Base-by-base conservation (phyloP, 176 grass and related monocot genomes). In the Paspalum vaginatum region DNA sequence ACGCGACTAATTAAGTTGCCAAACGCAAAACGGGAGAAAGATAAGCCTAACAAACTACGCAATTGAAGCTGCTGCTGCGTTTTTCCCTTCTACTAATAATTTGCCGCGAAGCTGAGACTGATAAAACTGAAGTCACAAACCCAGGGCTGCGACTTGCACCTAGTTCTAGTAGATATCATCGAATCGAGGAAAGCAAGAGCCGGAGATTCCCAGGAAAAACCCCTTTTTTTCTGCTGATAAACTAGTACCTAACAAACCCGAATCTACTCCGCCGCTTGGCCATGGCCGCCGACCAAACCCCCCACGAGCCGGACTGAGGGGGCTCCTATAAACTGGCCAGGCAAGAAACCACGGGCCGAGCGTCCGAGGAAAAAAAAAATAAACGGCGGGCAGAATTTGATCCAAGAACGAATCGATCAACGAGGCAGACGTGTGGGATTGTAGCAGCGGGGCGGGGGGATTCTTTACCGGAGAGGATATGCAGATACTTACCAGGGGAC, bases 201-300 rank as follows among this genome's bases (percentile, higher is more conserved):
- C 1, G 12, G 38, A 53, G n/a, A 55, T 13, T 44, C 21, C 41
- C 63, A 1, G 21, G n/a, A n/a, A n/a, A n/a, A 27, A 20, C 1
- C 32, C 6, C 26, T 15, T 32, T 48, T 25, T 16, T 22, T 46
- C 21, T 22, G 56, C 22, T 1, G 57, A 43, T 44, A 32, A n/a
- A n/a, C n/a, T n/a, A n/a, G n/a, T 88, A 89, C 82, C 87, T 80
- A 68, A 61, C 44, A 26, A 75, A 71, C 18, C 55, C 27, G 51
- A 85, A 89, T 46, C 39, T 80, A 27, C 70, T 56, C 58, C 70
- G 71, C 17, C 82, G 55, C 87, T 63, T 89, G 63, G 87, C 70
- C 77, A 89, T 89, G 82, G 16, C 46, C 3, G n/a, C 20, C 15
- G 18, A 10, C 44, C 27, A 9, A 27, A 45, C 3, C 43, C 82